phyloP scores from a whole-genome alignment of 768 basidiomycete genomes.

The Kwoniella shandongensis region DNA sequence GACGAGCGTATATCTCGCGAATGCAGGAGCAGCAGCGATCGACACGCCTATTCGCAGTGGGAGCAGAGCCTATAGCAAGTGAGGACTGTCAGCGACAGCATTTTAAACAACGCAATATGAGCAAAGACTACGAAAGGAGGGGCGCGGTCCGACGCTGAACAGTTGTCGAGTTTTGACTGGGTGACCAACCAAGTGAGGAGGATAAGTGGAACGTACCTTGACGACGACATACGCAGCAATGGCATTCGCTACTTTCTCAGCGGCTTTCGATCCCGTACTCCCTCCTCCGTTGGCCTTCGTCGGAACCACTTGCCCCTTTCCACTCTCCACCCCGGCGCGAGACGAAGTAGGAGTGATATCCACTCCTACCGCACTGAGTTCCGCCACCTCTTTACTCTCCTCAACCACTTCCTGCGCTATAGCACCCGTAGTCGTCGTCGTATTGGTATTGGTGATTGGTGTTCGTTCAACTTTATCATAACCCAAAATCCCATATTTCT shows the following conservation, averaged over 20 bases:
- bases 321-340: not conserved
- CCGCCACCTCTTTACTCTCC: too few relatives aligned
- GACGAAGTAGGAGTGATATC: too few relatives aligned
- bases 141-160: too few relatives aligned
- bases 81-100: slow-evolving; percentile 2
- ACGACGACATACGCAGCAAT: slow-evolving; percentile 76
- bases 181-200: slow-evolving; percentile 23
- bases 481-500: slow-evolving; percentile 77
- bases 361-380: too few relatives aligned
- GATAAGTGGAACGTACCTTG: slow-evolving; percentile 60
- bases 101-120: too few relatives aligned
- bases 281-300: not conserved
- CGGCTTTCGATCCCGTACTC: slow-evolving; percentile 54
- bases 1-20: slow-evolving; percentile 59
- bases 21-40: slow-evolving; percentile 69
- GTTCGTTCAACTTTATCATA: slow-evolving; percentile 55
- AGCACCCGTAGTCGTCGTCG: too few relatives aligned
- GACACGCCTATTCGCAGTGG: slow-evolving; percentile 72
- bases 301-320: not conserved
- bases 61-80: slow-evolving; percentile 71
- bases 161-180: too few relatives aligned
- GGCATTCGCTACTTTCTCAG: slow-evolving; percentile 77
- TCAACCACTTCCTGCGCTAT: too few relatives aligned
- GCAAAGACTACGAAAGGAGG: too few relatives aligned
- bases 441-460: too few relatives aligned